Conservation (phyloP, 2,329 filamentous ascomycete species). For the Sclerotinia nivalis region DNA sequence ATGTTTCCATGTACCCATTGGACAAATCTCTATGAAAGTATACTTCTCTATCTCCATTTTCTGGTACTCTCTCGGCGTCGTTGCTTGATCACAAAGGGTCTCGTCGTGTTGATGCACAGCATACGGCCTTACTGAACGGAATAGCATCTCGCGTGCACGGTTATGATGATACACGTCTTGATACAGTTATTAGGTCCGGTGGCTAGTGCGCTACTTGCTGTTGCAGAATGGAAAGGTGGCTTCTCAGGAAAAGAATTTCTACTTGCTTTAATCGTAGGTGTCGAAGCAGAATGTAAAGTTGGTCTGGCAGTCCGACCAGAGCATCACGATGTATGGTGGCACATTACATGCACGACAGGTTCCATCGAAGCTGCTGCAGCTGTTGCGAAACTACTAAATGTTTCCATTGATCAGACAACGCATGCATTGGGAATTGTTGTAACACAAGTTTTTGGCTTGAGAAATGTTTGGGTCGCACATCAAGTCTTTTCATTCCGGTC, state of each 20-base stretch:
- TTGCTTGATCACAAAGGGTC: slow-evolving; percentile 42
- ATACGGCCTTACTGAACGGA: slow-evolving; percentile 55
- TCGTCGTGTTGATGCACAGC: slow-evolving; percentile 45
- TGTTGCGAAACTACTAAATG: slow-evolving; percentile 49
- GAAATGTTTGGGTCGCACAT: slow-evolving; percentile 57
- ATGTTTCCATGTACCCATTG: background rate
- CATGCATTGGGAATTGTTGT: slow-evolving; percentile 56
- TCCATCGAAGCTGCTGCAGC: slow-evolving; percentile 55
- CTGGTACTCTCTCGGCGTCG: slow-evolving; percentile 40
- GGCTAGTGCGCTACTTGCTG: slow-evolving; percentile 51
- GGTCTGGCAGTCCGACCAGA: slow-evolving; percentile 54
- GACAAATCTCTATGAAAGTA: slow-evolving; percentile 27
- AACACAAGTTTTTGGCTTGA: slow-evolving; percentile 54
- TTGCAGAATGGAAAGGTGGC: slow-evolving; percentile 46
- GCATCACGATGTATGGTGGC: slow-evolving; percentile 57
- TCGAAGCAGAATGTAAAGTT: slow-evolving; percentile 55
- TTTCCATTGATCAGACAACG: slow-evolving; percentile 45
- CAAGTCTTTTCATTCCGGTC: slow-evolving; percentile 56
- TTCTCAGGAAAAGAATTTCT: slow-evolving; percentile 51
- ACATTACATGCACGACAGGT: slow-evolving; percentile 55
- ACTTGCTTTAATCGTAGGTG: slow-evolving; percentile 52
- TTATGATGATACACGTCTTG: slow-evolving; percentile 58
- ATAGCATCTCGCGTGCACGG: slow-evolving; percentile 57
- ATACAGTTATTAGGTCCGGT: slow-evolving; percentile 56
- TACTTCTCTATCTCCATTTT: slow-evolving; percentile 38